Conservation (phyloP, 768 basidiomycete genomes). For the Lactifluus subvellereus region DNA sequence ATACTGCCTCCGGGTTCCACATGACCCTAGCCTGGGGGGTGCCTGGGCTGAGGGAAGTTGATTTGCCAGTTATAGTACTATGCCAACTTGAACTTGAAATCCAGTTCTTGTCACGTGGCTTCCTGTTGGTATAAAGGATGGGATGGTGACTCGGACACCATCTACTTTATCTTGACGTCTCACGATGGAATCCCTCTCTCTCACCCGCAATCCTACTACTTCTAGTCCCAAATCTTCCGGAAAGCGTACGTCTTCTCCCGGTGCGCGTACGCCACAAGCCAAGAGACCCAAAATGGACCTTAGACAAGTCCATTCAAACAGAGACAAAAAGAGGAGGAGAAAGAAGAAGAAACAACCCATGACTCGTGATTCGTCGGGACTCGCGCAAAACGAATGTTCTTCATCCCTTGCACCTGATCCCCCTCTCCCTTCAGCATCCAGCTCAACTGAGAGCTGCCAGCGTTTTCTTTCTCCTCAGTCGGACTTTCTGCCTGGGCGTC, state of each 20-base stretch:
- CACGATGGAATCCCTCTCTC: slow-evolving; percentile 1
- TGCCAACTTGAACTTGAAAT: background rate
- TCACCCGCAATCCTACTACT: too few species aligned
- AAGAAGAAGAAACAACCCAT: slow-evolving; percentile 29
- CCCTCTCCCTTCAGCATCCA: background rate
- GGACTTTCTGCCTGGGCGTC: background rate
- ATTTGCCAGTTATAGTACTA: too few species aligned
- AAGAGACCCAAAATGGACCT: slow-evolving; percentile 6
- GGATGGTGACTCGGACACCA: too few species aligned
- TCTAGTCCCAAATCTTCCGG: background rate
- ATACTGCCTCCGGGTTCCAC: too few species aligned
- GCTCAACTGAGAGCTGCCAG: background rate
- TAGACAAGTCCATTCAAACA: slow-evolving; percentile 1
- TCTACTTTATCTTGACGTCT: too few species aligned
- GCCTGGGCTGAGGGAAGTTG: too few species aligned
- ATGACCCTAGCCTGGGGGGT: too few species aligned
- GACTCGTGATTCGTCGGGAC: slow-evolving; percentile 6
- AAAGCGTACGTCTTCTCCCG: slow-evolving; percentile 10
- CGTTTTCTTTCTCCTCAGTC: background rate
- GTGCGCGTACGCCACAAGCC: background rate
- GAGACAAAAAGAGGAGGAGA: slow-evolving; percentile 29
- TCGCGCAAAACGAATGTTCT: background rate
- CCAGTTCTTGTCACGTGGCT: background rate
- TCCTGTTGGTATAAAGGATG: background rate
- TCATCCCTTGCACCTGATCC: background rate